Evolutionary conservation across 208 protist species (phyloP).

Genomic region (Leptomonas seymouri): DNA sequence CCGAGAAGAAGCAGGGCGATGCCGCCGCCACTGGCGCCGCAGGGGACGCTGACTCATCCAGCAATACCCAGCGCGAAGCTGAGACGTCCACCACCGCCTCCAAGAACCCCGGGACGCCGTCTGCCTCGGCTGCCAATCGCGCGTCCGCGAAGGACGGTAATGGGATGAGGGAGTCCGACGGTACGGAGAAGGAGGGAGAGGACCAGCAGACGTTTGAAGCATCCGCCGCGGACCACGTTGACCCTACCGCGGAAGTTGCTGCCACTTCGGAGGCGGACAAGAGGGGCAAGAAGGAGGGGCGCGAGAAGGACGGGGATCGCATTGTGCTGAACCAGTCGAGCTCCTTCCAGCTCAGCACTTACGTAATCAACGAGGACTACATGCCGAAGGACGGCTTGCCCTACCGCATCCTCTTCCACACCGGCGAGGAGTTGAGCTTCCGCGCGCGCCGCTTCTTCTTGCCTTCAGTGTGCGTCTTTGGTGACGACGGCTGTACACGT

Average conservation of each 20-base stretch:
- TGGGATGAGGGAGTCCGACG: constrained; percentile 1
- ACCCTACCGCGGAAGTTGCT: constrained; percentile 6
- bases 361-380: constrained; percentile 51
- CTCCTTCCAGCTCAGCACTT: constrained; percentile 44
- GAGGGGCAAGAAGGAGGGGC: constrained; percentile 16
- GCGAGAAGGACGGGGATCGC: constrained; percentile 7
- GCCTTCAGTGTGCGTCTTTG: constrained; percentile 37
- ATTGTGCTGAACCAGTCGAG: constrained; percentile 33
- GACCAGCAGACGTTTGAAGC: constrained; percentile 11
- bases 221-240: constrained; percentile 20
- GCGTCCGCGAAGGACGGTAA: constrained; percentile 1
- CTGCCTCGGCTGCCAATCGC: constrained; percentile 2
- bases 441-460: constrained; percentile 48
- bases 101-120: constrained; percentile 1
- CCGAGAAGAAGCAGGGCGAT: constrained; percentile 16
- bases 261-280: not conserved
- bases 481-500: constrained; percentile 23
- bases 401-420: constrained; percentile 46
- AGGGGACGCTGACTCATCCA: not conserved
- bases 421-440: constrained; percentile 48
- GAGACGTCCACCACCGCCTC: not conserved
- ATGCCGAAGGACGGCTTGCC: constrained; percentile 35
- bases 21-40: constrained; percentile 5
- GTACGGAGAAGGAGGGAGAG: not conserved
- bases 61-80: not conserved